Conservation (phyloP, 331 rosid genomes). For the Stylosanthes scabra region DNA sequence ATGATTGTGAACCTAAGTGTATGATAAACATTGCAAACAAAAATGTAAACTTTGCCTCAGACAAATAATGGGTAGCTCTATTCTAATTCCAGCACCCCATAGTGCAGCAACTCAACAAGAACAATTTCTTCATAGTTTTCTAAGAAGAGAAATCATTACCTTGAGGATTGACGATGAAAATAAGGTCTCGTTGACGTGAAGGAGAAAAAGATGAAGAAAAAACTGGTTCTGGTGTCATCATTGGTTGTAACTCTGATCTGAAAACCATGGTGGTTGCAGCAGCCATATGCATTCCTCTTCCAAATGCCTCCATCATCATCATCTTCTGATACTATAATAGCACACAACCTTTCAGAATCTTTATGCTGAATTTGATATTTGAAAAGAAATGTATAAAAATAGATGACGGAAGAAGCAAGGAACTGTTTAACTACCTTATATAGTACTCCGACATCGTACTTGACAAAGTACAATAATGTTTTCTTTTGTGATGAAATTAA, state of each 20-base stretch:
- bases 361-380: neutral
- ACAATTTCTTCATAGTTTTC: neutral
- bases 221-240: constrained; percentile 55
- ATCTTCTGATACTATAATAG: constrained; percentile 25
- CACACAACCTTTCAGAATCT: neutral
- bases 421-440: neutral
- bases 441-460: neutral
- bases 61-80: neutral
- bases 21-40: neutral
- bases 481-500: neutral
- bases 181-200: constrained; percentile 72
- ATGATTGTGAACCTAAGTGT: neutral
- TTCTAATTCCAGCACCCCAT: constrained; percentile 28
- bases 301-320: constrained; percentile 53
- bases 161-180: constrained; percentile 91
- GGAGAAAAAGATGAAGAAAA: constrained; percentile 57
- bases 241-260: constrained; percentile 68
- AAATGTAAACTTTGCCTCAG: too few relatives aligned
- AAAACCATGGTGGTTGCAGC: constrained; percentile 47
- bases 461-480: neutral
- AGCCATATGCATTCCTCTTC: constrained; percentile 50
- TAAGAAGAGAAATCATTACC: constrained; percentile 45
- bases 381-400: neutral
- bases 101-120: constrained; percentile 18
- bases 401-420: neutral